These are phyloP conservation scores for Nicotiana undulata DNA, from an alignment of 257 asterid genomes.

Conservation along the genomic window DNA sequence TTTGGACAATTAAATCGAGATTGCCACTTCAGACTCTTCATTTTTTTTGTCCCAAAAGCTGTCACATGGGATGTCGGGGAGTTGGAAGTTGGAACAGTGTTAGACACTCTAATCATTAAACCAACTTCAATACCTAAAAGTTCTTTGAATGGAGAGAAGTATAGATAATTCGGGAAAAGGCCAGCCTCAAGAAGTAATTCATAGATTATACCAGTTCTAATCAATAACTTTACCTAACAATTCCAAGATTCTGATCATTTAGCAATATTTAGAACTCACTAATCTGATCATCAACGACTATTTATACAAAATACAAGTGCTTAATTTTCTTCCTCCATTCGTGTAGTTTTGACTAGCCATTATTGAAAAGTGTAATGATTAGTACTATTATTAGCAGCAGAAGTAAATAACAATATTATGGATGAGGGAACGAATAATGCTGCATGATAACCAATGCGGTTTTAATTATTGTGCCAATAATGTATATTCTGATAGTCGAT, in stretches of 20 bases:
- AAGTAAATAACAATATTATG: neutral
- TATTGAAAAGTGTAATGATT: neutral
- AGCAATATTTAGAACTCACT: neutral
- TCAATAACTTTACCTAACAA: neutral
- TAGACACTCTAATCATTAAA: slow-evolving; percentile 5
- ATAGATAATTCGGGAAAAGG: neutral
- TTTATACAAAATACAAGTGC: neutral
- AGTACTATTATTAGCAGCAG: neutral
- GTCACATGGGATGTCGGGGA: slow-evolving; percentile 6
- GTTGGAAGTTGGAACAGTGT: slow-evolving; percentile 26
- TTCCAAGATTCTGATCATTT: neutral
- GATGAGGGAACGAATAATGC: neutral
- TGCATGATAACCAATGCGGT: neutral
- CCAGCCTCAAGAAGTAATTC: neutral
- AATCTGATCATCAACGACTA: neutral
- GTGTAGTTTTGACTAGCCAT: neutral
- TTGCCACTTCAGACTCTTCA: neutral
- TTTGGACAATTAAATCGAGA: neutral
- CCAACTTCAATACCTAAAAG: neutral
- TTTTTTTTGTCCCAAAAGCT: neutral
- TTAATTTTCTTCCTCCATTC: neutral
- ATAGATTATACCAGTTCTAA: neutral
- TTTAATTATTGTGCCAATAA: neutral
- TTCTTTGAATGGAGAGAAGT: neutral
- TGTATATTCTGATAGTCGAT: too few relatives aligned